phyloP scores from a whole-genome alignment of 306 rosid genomes.

The Prunus dulcis region DNA sequence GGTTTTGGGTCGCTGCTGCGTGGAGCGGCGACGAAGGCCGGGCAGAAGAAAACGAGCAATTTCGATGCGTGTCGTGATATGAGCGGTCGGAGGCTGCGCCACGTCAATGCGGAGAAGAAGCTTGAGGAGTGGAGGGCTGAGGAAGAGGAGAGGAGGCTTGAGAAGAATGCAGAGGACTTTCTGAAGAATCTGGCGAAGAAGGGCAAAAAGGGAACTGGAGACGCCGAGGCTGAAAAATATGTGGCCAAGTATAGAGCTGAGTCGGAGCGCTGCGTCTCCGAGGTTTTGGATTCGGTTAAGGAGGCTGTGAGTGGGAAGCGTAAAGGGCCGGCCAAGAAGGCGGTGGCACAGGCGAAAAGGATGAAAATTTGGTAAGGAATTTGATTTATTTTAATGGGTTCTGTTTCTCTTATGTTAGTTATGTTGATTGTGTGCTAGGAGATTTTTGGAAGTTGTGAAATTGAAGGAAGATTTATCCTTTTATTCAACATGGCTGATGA shows the following conservation, averaged over 20 bases:
- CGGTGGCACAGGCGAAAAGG: slow-evolving; percentile 42
- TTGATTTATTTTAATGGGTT: neutral
- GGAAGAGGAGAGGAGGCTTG: slow-evolving; percentile 72
- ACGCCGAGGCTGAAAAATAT: slow-evolving; percentile 68
- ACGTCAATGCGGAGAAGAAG: slow-evolving; percentile 93
- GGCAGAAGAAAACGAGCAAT: slow-evolving; percentile 95
- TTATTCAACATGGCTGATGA: neutral
- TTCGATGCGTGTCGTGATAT: slow-evolving; percentile 96
- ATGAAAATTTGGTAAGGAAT: slow-evolving; percentile 69
- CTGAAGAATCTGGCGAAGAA: slow-evolving; percentile 73
- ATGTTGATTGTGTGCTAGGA: neutral
- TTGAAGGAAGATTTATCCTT: neutral
- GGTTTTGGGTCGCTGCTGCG: slow-evolving; percentile 93
- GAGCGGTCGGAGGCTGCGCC: slow-evolving; percentile 95
- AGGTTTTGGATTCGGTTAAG: slow-evolving; percentile 66
- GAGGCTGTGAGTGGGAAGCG: slow-evolving; percentile 67
- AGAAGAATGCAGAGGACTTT: slow-evolving; percentile 76
- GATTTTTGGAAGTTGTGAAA: neutral
- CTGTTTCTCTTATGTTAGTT: neutral
- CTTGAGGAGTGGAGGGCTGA: slow-evolving; percentile 85
- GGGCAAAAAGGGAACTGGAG: slow-evolving; percentile 75
- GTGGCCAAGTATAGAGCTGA: slow-evolving; percentile 76
- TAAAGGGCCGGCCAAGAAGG: slow-evolving; percentile 26
- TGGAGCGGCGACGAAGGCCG: slow-evolving; percentile 92
- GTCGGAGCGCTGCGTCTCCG: slow-evolving; percentile 72